phyloP scores from a whole-genome alignment of 192 early-diverging fungal species.

The Podila verticillata region DNA sequence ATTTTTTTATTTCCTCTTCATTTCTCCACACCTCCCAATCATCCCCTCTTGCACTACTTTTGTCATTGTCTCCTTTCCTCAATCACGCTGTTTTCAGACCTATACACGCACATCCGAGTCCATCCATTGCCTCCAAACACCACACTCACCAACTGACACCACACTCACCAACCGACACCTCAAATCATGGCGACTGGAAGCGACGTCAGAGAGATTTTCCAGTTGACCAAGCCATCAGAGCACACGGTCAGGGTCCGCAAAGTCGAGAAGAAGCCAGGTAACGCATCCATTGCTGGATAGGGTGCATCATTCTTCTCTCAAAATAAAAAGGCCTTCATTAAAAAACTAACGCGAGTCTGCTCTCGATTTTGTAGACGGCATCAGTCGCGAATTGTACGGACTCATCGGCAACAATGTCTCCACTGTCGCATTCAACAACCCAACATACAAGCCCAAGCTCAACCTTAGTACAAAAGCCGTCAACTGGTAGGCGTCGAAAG shows the following conservation, averaged over 20 bases:
- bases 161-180: not conserved
- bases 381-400: conserved; percentile 69
- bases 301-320: too few relatives aligned
- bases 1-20: too few relatives aligned
- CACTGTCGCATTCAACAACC: conserved; percentile 68
- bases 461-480: conserved; percentile 72
- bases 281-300: not conserved
- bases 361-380: conserved; percentile 51
- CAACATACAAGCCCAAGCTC: conserved; percentile 75
- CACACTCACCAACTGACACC: not conserved
- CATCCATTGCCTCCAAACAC: not conserved
- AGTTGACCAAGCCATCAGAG: conserved; percentile 53
- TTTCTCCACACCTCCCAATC: too few relatives aligned
- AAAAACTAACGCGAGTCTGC: not conserved
- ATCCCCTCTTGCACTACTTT: too few relatives aligned
- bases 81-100: too few relatives aligned
- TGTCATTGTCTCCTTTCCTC: too few relatives aligned
- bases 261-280: conserved; percentile 63
- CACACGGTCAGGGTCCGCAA: conserved; percentile 35
- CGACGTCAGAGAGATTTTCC: conserved; percentile 72
- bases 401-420: conserved; percentile 75
- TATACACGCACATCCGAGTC: not conserved
- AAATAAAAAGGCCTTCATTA: not conserved
- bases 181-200: conserved; percentile 52
- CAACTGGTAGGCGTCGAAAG: conserved; percentile 60